Conservation (phyloP, 495 filamentous ascomycete genomes). For the Tricharina praecox region DNA sequence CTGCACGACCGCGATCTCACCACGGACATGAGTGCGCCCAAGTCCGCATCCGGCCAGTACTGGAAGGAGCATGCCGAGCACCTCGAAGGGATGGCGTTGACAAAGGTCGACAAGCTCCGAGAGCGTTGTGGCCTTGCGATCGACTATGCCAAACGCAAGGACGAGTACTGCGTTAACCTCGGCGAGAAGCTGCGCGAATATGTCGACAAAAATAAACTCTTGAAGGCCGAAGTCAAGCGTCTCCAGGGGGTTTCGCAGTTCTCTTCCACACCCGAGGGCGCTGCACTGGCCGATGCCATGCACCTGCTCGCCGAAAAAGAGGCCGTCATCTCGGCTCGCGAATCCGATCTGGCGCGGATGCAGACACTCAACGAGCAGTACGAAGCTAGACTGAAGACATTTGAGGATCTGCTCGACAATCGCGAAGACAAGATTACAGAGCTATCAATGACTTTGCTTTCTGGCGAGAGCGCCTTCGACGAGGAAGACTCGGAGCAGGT, state of each 20-base stretch:
- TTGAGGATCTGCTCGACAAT: conserved; percentile 20
- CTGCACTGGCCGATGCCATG: conserved; percentile 28
- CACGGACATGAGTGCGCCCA: conserved; percentile 60
- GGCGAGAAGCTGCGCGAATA: conserved; percentile 53
- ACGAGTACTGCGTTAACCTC: conserved; percentile 57
- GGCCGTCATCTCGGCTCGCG: conserved; percentile 33
- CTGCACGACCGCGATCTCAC: conserved; percentile 44
- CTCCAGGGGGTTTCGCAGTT: conserved; percentile 11
- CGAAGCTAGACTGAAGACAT: conserved; percentile 28
- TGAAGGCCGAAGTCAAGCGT: conserved; percentile 32
- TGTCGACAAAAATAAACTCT: conserved; percentile 37
- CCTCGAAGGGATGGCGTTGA: conserved; percentile 62
- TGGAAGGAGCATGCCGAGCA: conserved; percentile 84
- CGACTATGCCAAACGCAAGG: conserved; percentile 78
- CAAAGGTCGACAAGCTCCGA: conserved; percentile 59
- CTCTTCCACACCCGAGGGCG: conserved; percentile 9
- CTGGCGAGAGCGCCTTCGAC: conserved; percentile 23
- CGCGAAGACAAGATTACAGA: conserved; percentile 25
- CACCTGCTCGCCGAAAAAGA: conserved; percentile 46
- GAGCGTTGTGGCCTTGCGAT: conserved; percentile 71
- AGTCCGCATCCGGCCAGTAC: conserved; percentile 71
- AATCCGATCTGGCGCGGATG: conserved; percentile 44
- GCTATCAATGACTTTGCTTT: conserved; percentile 23
- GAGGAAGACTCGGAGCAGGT: conserved; percentile 27
- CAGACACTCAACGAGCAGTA: conserved; percentile 36